Base-by-base conservation (phyloP, 768 basidiomycete species). In the Hirschioporus abietinus region DNA sequence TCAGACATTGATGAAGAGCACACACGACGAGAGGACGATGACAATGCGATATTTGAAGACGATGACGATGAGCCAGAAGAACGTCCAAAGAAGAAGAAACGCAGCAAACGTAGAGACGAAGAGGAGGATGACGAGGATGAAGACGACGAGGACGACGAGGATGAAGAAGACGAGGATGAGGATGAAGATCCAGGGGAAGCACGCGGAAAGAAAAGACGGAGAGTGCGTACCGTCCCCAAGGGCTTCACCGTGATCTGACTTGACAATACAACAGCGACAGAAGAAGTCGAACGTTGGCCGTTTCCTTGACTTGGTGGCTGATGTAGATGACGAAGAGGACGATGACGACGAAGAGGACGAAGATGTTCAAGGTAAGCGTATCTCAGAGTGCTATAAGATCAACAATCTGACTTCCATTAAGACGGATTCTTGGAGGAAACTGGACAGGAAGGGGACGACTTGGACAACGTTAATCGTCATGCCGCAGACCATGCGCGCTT, bases 261-360 rank as follows among this genome's bases (percentile, higher is more conserved):
- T 24, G 58, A 36, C 62, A 67, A 60, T 59, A 62, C 64, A 88
- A 87, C 87, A 84, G 67, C 85, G 88, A 67, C 89, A 90, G 75
- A 89, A 85, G 76, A 85, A 86, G 63, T 78, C 79, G 65, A 80
- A 83, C 20, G 83, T 86, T 26, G 91, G 87, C 74, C 88, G 89
- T 70, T 99, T 95, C 88, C 82, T 99, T 71, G 97, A 99, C 86
- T 84, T 96, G 66, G 93, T 96, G 79, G 95, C 95, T 65, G 94
- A 95, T 75, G 96, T 96, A 23, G 95, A 95, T 71, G 95, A 97
- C 30, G 97, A 99, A 23, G 97, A 98, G 3, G 96, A 97, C 36
- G 97, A 98, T 26, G 90, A 91, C 1, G 95, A 96, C n/a, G 93
- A 89, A 7, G 92, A 92, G 2, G 91, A 91, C 23, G 92, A 93